Evolutionary conservation across 352 stramenopile genomes (phyloP).

Genomic region (Phytophthora syringae): DNA sequence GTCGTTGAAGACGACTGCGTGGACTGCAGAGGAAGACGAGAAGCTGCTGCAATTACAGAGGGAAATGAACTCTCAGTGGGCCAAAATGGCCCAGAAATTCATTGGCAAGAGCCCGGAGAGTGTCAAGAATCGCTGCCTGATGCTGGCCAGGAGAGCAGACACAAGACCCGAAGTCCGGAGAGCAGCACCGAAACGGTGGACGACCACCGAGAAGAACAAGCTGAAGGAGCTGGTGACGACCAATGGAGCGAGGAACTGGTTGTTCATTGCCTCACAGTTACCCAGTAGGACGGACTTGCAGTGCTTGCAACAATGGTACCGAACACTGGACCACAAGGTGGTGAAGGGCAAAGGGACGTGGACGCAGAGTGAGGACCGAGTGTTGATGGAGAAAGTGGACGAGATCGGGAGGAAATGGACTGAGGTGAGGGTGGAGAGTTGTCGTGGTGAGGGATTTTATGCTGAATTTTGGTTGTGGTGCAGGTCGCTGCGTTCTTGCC

Average conservation of each 20-base stretch:
- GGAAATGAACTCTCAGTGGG: constrained; percentile 43
- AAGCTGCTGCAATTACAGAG: constrained; percentile 44
- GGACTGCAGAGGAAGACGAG: constrained; percentile 56
- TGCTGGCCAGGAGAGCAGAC: constrained; percentile 27
- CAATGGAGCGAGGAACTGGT: constrained; percentile 68
- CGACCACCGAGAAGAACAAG: constrained; percentile 34
- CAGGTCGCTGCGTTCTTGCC: constrained; percentile 68
- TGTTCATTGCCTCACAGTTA: constrained; percentile 79
- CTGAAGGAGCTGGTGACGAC: constrained; percentile 46
- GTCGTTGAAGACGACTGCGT: constrained; percentile 33
- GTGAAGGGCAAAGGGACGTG: constrained; percentile 71
- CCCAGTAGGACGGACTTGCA: constrained; percentile 72
- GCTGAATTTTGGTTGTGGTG: constrained; percentile 1
- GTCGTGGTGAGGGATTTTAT: background rate
- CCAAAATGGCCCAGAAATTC: constrained; percentile 39
- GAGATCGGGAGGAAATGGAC: constrained; percentile 65
- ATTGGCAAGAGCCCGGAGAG: constrained; percentile 50
- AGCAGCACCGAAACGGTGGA: constrained; percentile 30
- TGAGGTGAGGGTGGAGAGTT: constrained; percentile 39
- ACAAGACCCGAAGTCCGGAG: constrained; percentile 2
- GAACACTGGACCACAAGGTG: constrained; percentile 55
- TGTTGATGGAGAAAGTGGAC: constrained; percentile 49
- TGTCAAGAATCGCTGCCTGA: constrained; percentile 60
- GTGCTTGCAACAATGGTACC: constrained; percentile 81
- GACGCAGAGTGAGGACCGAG: constrained; percentile 51